Conservation (phyloP, 441 rosid species). For the Capsella rubella region DNA sequence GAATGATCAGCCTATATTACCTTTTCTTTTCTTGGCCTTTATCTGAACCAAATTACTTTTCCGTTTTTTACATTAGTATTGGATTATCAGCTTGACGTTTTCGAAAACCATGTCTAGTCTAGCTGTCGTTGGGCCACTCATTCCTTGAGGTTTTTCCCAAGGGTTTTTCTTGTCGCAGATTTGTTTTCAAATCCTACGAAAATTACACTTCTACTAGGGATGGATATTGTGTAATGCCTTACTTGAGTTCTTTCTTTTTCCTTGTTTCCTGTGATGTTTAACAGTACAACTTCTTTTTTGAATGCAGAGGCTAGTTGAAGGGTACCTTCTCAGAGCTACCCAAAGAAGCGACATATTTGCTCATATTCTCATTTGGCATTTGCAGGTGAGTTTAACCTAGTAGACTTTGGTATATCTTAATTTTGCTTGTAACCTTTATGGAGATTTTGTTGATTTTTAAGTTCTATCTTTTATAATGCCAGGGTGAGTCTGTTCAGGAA, state of each 20-base stretch:
- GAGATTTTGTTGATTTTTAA: slow-evolving; percentile 24
- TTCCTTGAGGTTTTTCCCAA: slow-evolving; percentile 2
- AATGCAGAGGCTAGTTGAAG: slow-evolving; percentile 91
- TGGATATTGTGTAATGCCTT: slow-evolving; percentile 22
- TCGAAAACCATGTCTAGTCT: not conserved
- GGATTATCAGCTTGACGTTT: slow-evolving; percentile 15
- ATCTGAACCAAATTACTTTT: not conserved
- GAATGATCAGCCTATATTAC: slow-evolving; percentile 10
- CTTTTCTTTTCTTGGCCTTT: slow-evolving; percentile 3
- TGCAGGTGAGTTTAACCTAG: slow-evolving; percentile 66
- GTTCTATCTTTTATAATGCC: slow-evolving; percentile 45
- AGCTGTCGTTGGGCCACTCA: not conserved
- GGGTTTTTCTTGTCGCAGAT: not conserved
- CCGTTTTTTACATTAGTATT: not conserved
- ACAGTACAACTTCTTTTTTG: slow-evolving; percentile 11
- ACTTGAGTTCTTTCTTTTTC: slow-evolving; percentile 30
- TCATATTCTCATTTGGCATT: slow-evolving; percentile 96
- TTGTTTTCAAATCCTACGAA: not conserved
- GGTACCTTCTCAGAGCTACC: slow-evolving; percentile 97
- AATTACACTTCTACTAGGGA: slow-evolving; percentile 7
- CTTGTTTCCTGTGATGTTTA: slow-evolving; percentile 18
- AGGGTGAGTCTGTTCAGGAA: slow-evolving; percentile 91
- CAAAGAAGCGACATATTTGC: slow-evolving; percentile 95
- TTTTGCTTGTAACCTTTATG: slow-evolving; percentile 17
- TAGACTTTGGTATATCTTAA: slow-evolving; percentile 23